Evolutionary conservation across 202 grass and related monocot species (phyloP).

Genomic region (Musa balbisiana): DNA sequence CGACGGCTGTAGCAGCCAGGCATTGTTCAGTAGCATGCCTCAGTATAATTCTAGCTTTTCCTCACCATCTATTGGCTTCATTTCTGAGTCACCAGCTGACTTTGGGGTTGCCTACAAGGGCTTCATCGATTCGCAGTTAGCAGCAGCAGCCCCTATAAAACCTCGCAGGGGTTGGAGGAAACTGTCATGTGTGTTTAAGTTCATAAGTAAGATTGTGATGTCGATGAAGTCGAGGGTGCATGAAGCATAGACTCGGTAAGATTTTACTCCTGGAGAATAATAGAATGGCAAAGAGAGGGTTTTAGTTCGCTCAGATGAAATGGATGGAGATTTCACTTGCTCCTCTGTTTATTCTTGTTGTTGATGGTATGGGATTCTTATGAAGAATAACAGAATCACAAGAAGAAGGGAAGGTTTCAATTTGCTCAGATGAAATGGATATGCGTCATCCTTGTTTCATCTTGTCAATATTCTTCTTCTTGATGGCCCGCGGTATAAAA

Average conservation of each 20-base stretch:
- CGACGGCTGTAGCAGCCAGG: constrained; percentile 37
- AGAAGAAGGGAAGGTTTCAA: background rate
- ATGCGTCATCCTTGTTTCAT: too few species aligned
- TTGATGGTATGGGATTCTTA: too few species aligned
- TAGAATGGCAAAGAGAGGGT: background rate
- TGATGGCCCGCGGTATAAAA: background rate
- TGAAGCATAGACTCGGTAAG: constrained; percentile 22
- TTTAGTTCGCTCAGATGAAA: background rate
- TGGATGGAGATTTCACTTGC: background rate
- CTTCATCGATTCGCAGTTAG: constrained; percentile 41
- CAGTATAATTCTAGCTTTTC: constrained; percentile 37
- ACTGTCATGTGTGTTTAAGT: constrained; percentile 55
- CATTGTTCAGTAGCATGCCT: constrained; percentile 15
- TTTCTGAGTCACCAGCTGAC: constrained; percentile 46
- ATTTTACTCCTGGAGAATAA: background rate
- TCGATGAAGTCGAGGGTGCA: constrained; percentile 30
- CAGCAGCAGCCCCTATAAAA: constrained; percentile 33
- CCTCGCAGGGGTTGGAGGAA: constrained; percentile 68
- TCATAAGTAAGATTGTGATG: constrained; percentile 63
- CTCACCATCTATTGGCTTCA: constrained; percentile 2
- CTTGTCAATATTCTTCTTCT: background rate
- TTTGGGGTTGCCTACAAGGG: constrained; percentile 45
- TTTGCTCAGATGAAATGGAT: background rate
- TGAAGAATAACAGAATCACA: background rate
- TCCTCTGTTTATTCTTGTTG: too few species aligned